Conservation (phyloP, 306 rosid species). For the Castanospermum australe region DNA sequence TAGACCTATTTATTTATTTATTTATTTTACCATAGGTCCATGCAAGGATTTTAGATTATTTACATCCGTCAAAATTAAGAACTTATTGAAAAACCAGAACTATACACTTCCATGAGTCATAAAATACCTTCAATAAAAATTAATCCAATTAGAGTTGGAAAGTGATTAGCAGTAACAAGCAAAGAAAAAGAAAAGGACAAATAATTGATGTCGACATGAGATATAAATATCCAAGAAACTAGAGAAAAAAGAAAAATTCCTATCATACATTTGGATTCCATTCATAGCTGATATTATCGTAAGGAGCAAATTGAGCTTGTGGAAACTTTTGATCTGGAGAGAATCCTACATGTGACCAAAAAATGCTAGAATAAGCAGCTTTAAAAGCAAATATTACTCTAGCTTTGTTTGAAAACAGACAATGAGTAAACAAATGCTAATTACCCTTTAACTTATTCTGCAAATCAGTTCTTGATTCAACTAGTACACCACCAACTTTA, state of each 20-base stretch:
- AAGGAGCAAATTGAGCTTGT: conserved; percentile 74
- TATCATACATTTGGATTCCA: conserved; percentile 85
- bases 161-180: conserved; percentile 10
- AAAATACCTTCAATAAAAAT: conserved; percentile 4
- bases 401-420: not conserved
- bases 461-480: conserved; percentile 52
- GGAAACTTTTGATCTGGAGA: conserved; percentile 90
- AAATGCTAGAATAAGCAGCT: conserved; percentile 30
- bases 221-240: conserved; percentile 1
- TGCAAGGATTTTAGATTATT: conserved; percentile 4
- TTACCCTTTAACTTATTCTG: conserved; percentile 46
- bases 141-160: conserved; percentile 17
- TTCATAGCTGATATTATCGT: conserved; percentile 54
- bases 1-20: not conserved
- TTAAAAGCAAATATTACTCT: not conserved
- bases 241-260: not conserved
- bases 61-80: conserved; percentile 1
- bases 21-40: not conserved
- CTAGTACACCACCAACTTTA: conserved; percentile 64
- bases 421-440: conserved; percentile 10
- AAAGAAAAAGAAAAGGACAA: conserved; percentile 20
- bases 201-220: not conserved
- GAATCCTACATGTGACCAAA: conserved; percentile 56
- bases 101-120: not conserved
- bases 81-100: not conserved